Percentiles rank a stretch among this genome's conserved stretches.
Conservation (phyloP, 2,329 filamentous ascomycete genomes). For the Penicillium sp. region DNA sequence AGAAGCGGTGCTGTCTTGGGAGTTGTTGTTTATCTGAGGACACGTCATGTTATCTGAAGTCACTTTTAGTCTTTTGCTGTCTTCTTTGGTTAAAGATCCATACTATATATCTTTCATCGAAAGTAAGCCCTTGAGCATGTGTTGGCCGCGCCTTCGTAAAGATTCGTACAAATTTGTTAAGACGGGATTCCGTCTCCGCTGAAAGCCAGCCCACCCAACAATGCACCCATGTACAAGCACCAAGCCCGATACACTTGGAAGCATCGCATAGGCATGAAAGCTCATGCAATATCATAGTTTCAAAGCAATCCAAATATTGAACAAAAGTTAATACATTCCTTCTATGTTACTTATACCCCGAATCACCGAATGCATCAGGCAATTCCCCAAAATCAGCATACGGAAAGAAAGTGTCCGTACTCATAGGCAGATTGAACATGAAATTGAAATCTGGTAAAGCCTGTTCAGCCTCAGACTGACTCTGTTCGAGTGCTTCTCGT, state of each 20-base stretch:
- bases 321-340: not conserved
- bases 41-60: not conserved
- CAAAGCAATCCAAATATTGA: not conserved
- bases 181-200: not conserved
- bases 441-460: conserved; percentile 6
- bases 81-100: not conserved
- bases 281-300: not conserved
- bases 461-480: not conserved
- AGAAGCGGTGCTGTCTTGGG: not conserved
- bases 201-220: not conserved
- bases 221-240: not conserved
- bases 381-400: conserved; percentile 6
- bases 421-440: conserved; percentile 10
- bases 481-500: conserved; percentile 8
- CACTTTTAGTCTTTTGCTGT: not conserved
- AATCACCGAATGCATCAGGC: not conserved
- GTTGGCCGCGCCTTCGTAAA: not conserved
- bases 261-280: not conserved
- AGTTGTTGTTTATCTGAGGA: not conserved
- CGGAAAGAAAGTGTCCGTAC: conserved; percentile 8
- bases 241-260: not conserved
- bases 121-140: not conserved
- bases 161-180: not conserved
- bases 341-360: not conserved
- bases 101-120: not conserved